Evolutionary conservation across 2,329 filamentous ascomycete genomes (phyloP).

Genomic region (Akanthomyces uredinophilus): DNA sequence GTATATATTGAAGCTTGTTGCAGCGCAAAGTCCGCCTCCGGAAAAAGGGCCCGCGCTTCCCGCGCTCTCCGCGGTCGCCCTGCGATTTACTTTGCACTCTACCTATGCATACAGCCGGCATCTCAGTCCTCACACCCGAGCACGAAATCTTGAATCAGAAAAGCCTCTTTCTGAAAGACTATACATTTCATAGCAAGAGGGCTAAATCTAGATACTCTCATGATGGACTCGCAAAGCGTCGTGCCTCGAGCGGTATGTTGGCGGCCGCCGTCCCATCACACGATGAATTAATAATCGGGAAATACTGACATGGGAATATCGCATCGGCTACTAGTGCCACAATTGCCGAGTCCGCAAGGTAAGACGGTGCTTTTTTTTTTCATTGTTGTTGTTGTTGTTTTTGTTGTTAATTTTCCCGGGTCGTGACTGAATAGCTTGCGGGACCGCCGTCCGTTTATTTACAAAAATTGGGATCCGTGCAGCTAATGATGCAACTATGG

Average conservation of each 20-base stretch:
- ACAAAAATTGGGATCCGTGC: not conserved
- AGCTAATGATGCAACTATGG: not conserved
- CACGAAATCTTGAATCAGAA: not conserved
- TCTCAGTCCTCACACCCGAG: not conserved
- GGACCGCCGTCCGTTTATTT: too few species aligned
- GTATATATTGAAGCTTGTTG: too few species aligned
- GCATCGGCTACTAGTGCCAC: slow-evolving; percentile 7
- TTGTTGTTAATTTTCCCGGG: too few species aligned
- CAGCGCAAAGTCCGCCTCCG: not conserved
- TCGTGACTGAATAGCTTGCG: too few species aligned
- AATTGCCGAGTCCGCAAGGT: slow-evolving; percentile 15
- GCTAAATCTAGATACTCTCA: not conserved
- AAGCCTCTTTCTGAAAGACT: not conserved
- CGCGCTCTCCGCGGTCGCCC: slow-evolving; percentile 1
- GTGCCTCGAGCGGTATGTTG: slow-evolving; percentile 15
- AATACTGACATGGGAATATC: not conserved
- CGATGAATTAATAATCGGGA: not conserved
- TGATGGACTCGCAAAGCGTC: slow-evolving; percentile 13
- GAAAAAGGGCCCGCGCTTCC: not conserved
- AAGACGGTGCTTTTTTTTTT: not conserved
- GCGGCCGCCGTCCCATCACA: not conserved
- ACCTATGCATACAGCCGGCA: not conserved
- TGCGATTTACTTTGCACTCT: not conserved
- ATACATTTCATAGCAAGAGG: not conserved
- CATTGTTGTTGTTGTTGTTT: not conserved